Conservation (phyloP, 352 stramenopile genomes). For the Pythium diclinum region DNA sequence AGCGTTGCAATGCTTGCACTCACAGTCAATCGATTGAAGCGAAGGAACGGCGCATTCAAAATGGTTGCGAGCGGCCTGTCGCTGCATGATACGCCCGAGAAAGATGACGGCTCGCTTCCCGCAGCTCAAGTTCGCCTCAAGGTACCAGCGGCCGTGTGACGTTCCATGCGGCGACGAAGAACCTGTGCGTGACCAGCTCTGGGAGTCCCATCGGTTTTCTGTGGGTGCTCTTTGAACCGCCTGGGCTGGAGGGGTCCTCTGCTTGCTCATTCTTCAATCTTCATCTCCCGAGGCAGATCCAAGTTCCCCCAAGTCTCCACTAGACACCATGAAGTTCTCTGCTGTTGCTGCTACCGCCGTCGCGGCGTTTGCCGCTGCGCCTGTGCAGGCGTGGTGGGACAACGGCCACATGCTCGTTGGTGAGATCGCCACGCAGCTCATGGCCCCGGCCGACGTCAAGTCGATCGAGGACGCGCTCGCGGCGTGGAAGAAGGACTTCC, state of each 20-base stretch:
- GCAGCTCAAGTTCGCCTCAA: not conserved
- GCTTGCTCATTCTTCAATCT: not conserved
- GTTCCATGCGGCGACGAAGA: not conserved
- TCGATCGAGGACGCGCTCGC: slow-evolving; percentile 27
- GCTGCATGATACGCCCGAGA: no score
- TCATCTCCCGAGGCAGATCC: not conserved
- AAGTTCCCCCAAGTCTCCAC: not conserved
- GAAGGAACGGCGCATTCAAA: not conserved
- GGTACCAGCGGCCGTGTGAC: not conserved
- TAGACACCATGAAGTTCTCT: slow-evolving; percentile 1
- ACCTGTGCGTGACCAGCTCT: not conserved
- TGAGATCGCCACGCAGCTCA: slow-evolving; percentile 31
- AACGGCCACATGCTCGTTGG: slow-evolving; percentile 34
- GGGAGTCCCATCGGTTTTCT: not conserved
- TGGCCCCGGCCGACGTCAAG: slow-evolving; percentile 23
- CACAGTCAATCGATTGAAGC: not conserved
- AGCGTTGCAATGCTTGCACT: not conserved
- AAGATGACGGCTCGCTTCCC: not conserved
- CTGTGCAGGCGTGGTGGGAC: slow-evolving; percentile 33
- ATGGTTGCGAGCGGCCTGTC: no score
- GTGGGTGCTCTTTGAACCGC: no score
- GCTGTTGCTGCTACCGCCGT: slow-evolving; percentile 4
- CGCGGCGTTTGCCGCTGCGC: slow-evolving; percentile 8
- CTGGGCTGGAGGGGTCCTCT: no score
- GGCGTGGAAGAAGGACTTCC: slow-evolving; percentile 28